phyloP scores from a whole-genome alignment of 2,329 filamentous ascomycete species.

The Pseudogymnoascus sp. region DNA sequence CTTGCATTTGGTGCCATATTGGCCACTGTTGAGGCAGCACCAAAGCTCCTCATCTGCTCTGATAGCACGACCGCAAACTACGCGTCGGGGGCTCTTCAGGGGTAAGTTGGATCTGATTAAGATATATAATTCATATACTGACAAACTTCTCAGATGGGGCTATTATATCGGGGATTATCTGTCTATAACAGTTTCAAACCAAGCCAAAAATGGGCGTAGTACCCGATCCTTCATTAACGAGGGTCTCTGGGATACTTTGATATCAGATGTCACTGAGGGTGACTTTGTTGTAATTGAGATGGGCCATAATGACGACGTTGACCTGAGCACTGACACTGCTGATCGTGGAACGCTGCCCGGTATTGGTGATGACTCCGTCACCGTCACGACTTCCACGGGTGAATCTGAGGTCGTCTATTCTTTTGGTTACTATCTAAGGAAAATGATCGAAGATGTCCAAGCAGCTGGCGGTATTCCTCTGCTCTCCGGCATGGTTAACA shows the following conservation, averaged over 20 bases:
- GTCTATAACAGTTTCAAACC: neutral
- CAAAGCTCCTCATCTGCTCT: neutral
- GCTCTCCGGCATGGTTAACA: slow-evolving; percentile 24
- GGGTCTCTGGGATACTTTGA: slow-evolving; percentile 10
- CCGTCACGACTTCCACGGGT: slow-evolving; percentile 18
- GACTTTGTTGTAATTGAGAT: slow-evolving; percentile 24
- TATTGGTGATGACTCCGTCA: slow-evolving; percentile 18
- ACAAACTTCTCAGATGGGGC: neutral
- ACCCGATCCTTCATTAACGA: neutral
- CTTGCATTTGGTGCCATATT: neutral
- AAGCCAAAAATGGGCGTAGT: neutral
- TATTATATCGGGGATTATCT: neutral
- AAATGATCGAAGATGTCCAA: slow-evolving; percentile 25
- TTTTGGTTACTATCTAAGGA: slow-evolving; percentile 24
- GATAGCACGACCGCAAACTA: neutral
- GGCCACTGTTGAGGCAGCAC: neutral
- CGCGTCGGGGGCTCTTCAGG: neutral
- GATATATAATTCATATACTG: neutral
- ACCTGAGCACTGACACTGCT: slow-evolving; percentile 16
- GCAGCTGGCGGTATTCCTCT: slow-evolving; percentile 18
- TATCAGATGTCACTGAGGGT: slow-evolving; percentile 14
- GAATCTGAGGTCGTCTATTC: slow-evolving; percentile 20
- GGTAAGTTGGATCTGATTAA: neutral
- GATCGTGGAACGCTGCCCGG: slow-evolving; percentile 23
- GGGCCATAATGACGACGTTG: slow-evolving; percentile 25